Evolutionary conservation across 345 rosid species (phyloP).

Genomic region (Rhodamnia rubescens): DNA sequence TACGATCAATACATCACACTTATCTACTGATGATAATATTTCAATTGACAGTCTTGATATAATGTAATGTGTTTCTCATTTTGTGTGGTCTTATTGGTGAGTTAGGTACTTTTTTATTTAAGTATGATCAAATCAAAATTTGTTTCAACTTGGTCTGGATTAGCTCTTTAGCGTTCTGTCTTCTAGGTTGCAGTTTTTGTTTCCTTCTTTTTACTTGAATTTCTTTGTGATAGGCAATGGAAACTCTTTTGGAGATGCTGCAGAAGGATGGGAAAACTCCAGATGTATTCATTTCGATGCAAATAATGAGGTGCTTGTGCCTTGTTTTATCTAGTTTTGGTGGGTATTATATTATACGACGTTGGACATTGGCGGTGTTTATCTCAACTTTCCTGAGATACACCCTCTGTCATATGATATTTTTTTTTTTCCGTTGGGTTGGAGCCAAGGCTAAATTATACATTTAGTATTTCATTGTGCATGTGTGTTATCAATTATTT

Average conservation of each 20-base stretch:
- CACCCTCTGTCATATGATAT: neutral
- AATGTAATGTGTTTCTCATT: neutral
- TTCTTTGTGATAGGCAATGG: conserved; percentile 42
- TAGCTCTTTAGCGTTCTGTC: neutral
- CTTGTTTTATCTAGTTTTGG: neutral
- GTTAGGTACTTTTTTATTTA: neutral
- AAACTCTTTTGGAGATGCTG: conserved; percentile 74
- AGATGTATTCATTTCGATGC: conserved; percentile 50
- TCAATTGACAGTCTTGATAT: neutral
- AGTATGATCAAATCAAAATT: neutral
- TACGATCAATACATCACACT: neutral
- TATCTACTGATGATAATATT: neutral
- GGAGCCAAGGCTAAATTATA: neutral
- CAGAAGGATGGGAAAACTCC: conserved; percentile 51
- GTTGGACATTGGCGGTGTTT: neutral
- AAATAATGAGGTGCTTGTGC: conserved; percentile 51
- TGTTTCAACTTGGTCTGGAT: neutral
- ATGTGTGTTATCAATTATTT: neutral
- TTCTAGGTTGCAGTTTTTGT: neutral
- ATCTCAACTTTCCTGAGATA: neutral
- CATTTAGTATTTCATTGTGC: neutral
- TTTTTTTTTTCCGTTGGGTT: neutral
- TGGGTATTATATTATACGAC: neutral
- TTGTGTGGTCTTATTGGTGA: neutral
- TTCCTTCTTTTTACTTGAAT: neutral